phyloP scores from a whole-genome alignment of 2,329 filamentous ascomycete genomes.

The Coniosporium tulheliwenetii region DNA sequence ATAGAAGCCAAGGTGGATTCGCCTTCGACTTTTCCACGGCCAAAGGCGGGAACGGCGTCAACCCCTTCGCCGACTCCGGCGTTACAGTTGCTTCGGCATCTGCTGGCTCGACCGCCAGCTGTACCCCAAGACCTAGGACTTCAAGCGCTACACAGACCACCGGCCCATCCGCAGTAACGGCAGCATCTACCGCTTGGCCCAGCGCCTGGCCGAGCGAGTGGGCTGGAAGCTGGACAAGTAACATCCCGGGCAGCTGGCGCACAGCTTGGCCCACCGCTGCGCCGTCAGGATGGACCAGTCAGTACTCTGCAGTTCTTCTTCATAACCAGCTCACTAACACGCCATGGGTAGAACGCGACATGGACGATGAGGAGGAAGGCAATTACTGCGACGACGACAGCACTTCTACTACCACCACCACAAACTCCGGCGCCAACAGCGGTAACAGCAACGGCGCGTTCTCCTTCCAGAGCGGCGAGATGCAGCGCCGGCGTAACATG shows the following conservation, averaged over 20 bases:
- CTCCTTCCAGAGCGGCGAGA: neutral
- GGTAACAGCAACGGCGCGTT: slow-evolving; percentile 1
- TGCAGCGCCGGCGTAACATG: slow-evolving; percentile 11
- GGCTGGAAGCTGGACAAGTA: too few species aligned
- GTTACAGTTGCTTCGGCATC: neutral
- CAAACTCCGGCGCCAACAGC: slow-evolving; percentile 6
- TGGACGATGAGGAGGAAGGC: slow-evolving; percentile 4
- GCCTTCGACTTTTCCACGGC: slow-evolving; percentile 32
- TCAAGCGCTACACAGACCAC: neutral
- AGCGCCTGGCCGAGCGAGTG: too few species aligned
- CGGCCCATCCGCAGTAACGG: too few species aligned
- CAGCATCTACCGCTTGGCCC: too few species aligned
- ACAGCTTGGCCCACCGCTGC: too few species aligned
- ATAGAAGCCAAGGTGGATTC: slow-evolving; percentile 27
- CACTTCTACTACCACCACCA: neutral
- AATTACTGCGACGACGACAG: slow-evolving; percentile 14
- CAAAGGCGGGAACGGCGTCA: slow-evolving; percentile 30
- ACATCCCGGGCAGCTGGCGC: too few species aligned
- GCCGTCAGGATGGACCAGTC: too few species aligned
- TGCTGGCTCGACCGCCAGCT: neutral
- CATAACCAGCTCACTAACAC: too few species aligned
- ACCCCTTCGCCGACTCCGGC: slow-evolving; percentile 21
- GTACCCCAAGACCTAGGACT: neutral
- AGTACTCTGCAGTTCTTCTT: too few species aligned
- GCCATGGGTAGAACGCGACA: neutral